Conservation (phyloP, 768 basidiomycete genomes). For the Rhodotorula sphaerocarpa region DNA sequence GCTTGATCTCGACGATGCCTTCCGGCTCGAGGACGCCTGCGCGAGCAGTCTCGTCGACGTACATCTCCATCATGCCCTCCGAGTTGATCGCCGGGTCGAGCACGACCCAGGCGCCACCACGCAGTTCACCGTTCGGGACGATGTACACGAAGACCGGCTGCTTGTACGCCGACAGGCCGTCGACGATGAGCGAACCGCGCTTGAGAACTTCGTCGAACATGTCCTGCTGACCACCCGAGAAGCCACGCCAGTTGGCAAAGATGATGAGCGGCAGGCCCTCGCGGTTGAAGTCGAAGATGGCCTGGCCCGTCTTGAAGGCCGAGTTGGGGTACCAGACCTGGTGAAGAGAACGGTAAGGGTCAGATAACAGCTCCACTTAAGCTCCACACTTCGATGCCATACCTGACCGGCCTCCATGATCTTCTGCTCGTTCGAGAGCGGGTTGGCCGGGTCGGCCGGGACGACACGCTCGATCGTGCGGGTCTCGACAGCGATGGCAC, state of each 20-base stretch:
- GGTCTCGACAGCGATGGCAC: conserved; percentile 96
- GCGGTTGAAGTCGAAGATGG: conserved; percentile 96
- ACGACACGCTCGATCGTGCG: conserved; percentile 93
- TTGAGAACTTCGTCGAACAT: conserved; percentile 53
- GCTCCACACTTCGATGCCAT: too few relatives aligned
- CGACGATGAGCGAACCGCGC: conserved; percentile 62
- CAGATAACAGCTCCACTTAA: too few relatives aligned
- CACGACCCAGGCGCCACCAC: conserved; percentile 99
- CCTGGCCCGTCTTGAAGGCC: conserved; percentile 98
- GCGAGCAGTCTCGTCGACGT: conserved; percentile 87
- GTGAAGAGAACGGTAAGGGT: background rate
- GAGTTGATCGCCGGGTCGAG: conserved; percentile 95
- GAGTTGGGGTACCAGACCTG: conserved; percentile 98
- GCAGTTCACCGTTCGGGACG: conserved; percentile 94
- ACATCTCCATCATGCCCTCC: conserved; percentile 90
- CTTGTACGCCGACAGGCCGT: conserved; percentile 92
- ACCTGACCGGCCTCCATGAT: conserved; percentile 97
- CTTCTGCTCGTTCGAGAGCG: conserved; percentile 87
- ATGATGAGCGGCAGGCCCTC: conserved; percentile 95
- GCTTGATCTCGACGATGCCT: conserved; percentile 94
- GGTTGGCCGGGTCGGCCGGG: conserved; percentile 95
- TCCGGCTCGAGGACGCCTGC: conserved; percentile 94
- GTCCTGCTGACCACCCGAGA: conserved; percentile 98
- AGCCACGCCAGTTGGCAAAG: conserved; percentile 99
- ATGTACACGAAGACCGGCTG: conserved; percentile 98